A percentile compares a stretch with the other conserved stretches of the same genome.
phyloP scores from a whole-genome alignment of 106 monocot species.

The Amphibolis antarctica region DNA sequence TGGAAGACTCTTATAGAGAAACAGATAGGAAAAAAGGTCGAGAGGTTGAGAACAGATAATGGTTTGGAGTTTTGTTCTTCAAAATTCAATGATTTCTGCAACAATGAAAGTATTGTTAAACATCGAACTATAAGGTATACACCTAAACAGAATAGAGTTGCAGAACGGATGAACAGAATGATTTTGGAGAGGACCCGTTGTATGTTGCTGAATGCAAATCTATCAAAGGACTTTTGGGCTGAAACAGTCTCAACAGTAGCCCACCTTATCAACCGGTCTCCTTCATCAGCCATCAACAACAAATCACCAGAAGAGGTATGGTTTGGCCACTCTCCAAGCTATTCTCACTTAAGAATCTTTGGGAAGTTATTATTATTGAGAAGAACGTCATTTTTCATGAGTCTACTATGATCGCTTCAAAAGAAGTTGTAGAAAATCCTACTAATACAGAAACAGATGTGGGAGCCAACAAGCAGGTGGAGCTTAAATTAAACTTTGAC shows the following conservation, averaged over 20 bases:
- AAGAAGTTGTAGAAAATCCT: neutral
- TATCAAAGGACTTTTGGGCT: neutral
- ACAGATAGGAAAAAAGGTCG: neutral
- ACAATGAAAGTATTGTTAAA: neutral
- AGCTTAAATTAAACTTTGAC: too few species aligned
- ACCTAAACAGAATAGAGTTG: neutral
- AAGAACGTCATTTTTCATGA: neutral
- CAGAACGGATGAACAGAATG: neutral
- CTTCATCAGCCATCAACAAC: neutral
- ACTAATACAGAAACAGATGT: too few species aligned
- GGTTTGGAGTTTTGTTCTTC: neutral
- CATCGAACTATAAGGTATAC: neutral
- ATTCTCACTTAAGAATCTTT: neutral
- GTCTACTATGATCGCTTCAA: neutral
- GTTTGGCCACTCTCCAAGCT: neutral
- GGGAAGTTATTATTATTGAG: neutral
- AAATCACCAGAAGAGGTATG: neutral
- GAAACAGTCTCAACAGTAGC: neutral
- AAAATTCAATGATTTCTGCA: neutral
- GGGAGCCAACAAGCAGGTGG: too few species aligned
- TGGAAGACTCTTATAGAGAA: constrained; percentile 2
- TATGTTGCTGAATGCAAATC: neutral
- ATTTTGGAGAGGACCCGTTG: neutral
- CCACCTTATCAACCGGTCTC: neutral
- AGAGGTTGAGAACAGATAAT: neutral